These are phyloP conservation scores for Collybia sordida DNA, from an alignment of 768 basidiomycete genomes.

Conservation along the genomic window DNA sequence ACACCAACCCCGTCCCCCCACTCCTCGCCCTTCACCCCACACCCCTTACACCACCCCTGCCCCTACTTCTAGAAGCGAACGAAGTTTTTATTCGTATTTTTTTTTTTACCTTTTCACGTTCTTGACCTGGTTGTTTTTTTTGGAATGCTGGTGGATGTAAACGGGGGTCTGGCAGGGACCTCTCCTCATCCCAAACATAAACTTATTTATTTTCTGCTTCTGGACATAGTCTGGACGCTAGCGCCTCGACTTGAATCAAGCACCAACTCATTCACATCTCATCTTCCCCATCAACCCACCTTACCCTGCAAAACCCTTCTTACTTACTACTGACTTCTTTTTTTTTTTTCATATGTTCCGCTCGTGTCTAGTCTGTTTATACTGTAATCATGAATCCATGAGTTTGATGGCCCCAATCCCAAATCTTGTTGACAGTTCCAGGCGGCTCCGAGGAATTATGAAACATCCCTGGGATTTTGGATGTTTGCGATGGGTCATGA, in stretches of 20 bases:
- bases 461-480: too few species aligned
- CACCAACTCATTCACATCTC: background rate
- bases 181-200: background rate
- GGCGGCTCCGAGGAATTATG: too few species aligned
- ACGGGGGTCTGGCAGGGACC: background rate
- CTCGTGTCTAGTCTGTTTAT: too few species aligned
- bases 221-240: slow-evolving; percentile 14
- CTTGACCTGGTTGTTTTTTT: background rate
- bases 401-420: too few species aligned
- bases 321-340: too few species aligned
- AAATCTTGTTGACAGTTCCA: too few species aligned
- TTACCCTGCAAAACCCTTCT: too few species aligned
- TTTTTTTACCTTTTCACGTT: background rate
- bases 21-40: too few species aligned
- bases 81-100: background rate
- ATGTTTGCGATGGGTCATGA: too few species aligned
- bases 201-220: slow-evolving; percentile 3
- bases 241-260: slow-evolving; percentile 12
- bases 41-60: background rate
- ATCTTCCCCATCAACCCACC: background rate
- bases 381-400: too few species aligned
- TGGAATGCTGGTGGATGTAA: background rate
- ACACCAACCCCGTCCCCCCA: too few species aligned
- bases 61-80: slow-evolving; percentile 6
- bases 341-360: too few species aligned